Evolutionary conservation across 176 grass and related monocot genomes (phyloP).

Genomic region (Hsuehochloa calcarea): DNA sequence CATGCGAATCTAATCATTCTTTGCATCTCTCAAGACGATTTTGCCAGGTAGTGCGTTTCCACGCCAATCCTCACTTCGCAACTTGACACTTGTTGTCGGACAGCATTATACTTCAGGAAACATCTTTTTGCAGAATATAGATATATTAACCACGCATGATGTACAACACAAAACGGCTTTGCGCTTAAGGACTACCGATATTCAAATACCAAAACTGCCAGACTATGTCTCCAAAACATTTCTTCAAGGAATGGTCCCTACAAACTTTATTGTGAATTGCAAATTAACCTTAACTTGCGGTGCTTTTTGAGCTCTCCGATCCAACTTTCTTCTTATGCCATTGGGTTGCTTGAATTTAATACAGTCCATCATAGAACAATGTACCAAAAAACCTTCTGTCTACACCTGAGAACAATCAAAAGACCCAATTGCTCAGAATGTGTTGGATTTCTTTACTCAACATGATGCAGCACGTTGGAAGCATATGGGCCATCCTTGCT

Average conservation of each 20-base stretch:
- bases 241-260: constrained; percentile 48
- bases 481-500: constrained; percentile 7
- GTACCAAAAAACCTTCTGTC: constrained; percentile 29
- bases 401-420: constrained; percentile 49
- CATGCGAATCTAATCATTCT: constrained; percentile 42
- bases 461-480: constrained; percentile 35
- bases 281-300: constrained; percentile 30
- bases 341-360: constrained; percentile 49
- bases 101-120: constrained; percentile 15
- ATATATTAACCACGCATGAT: constrained; percentile 1
- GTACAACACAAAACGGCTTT: neutral
- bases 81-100: constrained; percentile 60
- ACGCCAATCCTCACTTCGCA: constrained; percentile 38
- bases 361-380: constrained; percentile 20
- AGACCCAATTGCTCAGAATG: constrained; percentile 31
- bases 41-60: constrained; percentile 15
- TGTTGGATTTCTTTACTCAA: constrained; percentile 33
- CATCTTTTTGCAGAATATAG: neutral
- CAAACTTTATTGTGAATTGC: constrained; percentile 58
- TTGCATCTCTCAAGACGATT: neutral
- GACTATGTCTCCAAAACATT: neutral
- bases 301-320: constrained; percentile 46
- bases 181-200: neutral
- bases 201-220: neutral
- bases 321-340: constrained; percentile 42